These are phyloP conservation scores for Trichoderma sp. DNA, from an alignment of 2,329 filamentous ascomycete species.

Conservation along the genomic window DNA sequence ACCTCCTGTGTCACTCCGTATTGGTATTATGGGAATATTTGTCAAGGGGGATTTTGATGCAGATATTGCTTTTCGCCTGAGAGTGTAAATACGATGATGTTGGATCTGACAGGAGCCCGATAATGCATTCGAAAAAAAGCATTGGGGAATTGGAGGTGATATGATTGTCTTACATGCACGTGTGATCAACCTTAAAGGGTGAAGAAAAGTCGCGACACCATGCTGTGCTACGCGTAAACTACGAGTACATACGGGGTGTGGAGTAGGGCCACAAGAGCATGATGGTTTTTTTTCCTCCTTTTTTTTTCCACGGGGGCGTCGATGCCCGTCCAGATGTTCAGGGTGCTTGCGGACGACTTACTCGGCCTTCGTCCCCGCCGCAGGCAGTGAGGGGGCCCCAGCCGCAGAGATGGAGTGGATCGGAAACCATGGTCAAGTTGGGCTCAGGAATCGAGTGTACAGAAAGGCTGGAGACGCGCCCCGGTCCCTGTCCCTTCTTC, in stretches of 20 bases:
- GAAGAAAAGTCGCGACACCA: background rate
- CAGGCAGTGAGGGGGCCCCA: too few relatives aligned
- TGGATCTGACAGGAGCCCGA: too few relatives aligned
- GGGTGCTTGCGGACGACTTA: too few relatives aligned
- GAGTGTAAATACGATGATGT: background rate
- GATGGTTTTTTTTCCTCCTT: background rate
- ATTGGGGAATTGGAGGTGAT: background rate
- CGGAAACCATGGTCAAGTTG: too few relatives aligned
- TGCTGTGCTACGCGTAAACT: background rate
- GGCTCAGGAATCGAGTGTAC: too few relatives aligned
- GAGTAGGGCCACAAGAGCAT: slow-evolving; percentile 25
- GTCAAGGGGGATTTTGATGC: slow-evolving; percentile 69
- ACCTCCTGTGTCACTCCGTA: slow-evolving; percentile 44
- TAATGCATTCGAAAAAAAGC: too few relatives aligned
- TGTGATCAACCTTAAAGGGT: background rate
- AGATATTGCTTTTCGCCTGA: background rate
- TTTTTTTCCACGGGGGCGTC: too few relatives aligned
- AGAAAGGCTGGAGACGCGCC: too few relatives aligned
- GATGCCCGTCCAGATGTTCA: too few relatives aligned
- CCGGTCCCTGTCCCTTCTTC: too few relatives aligned
- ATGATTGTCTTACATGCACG: background rate
- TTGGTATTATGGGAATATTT: slow-evolving; percentile 61
- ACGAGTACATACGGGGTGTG: background rate
- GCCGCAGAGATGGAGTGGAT: too few relatives aligned
- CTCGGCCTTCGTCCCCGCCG: too few relatives aligned